Percentiles rank a stretch among this genome's conserved stretches.
These are phyloP conservation scores for Sicyos edulis DNA, from an alignment of 306 rosid genomes.

Conservation along the genomic window DNA sequence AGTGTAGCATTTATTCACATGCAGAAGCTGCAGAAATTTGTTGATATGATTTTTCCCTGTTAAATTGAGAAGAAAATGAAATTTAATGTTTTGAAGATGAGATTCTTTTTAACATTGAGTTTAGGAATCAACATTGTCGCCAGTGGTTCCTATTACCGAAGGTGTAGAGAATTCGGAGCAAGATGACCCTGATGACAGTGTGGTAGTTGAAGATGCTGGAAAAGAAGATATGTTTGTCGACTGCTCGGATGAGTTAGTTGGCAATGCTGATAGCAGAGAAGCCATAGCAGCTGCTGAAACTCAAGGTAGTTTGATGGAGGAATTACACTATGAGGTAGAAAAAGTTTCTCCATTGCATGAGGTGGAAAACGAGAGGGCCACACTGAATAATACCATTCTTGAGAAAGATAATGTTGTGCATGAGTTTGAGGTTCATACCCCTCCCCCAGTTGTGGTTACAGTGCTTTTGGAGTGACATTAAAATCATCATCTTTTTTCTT, in stretches of 20 bases:
- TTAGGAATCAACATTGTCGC: slow-evolving; percentile 3
- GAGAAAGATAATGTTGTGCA: slow-evolving; percentile 40
- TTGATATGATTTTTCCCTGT: background rate
- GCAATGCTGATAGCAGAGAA: slow-evolving; percentile 38
- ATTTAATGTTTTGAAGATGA: background rate
- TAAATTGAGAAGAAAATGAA: background rate
- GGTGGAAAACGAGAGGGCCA: slow-evolving; percentile 35
- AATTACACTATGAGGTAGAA: slow-evolving; percentile 28
- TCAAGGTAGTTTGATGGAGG: slow-evolving; percentile 37
- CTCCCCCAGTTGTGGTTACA: background rate
- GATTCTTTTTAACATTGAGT: background rate
- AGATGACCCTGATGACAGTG: slow-evolving; percentile 37
- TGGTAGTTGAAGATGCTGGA: slow-evolving; percentile 46
- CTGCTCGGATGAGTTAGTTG: slow-evolving; percentile 67
- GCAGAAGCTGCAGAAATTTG: slow-evolving; percentile 8
- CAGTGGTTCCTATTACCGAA: slow-evolving; percentile 24
- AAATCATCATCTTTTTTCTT: slow-evolving; percentile 4
- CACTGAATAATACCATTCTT: slow-evolving; percentile 28
- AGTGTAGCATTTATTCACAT: slow-evolving; percentile 33
- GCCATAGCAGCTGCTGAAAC: slow-evolving; percentile 26
- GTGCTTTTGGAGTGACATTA: background rate
- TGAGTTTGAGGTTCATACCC: slow-evolving; percentile 12
- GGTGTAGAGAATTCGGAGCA: slow-evolving; percentile 18
- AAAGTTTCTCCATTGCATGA: slow-evolving; percentile 24
- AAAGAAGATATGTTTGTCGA: slow-evolving; percentile 84